Evolutionary conservation across 2,329 filamentous ascomycete genomes (phyloP), one percentile per base, ranked within the genome.

Genomic region (Aspergillus ibericus): DNA sequence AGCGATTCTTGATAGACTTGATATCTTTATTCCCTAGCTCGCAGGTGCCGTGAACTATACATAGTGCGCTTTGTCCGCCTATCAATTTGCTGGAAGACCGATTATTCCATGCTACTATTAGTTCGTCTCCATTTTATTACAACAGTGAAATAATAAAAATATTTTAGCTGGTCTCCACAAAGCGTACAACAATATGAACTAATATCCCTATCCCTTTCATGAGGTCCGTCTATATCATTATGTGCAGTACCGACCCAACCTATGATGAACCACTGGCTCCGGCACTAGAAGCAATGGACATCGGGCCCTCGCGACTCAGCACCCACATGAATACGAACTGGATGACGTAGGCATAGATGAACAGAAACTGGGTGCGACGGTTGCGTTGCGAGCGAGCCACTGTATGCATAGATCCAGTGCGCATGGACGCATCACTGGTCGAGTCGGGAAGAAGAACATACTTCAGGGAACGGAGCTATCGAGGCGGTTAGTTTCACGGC

Each of bases 311-410:
- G 22, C 83, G 78, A 63, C 78, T 89, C 62, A 91, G 76, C 70
- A 87, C 82, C 88, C 93, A 95, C 93, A 98, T 99, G 76, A 98
- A 96, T 56, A 93, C 80, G 66, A 98, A 85, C 79, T 99, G 95
- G 57, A 98, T 88, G 56, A 96, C 82, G 76, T 98, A 99, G 46
- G 93, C 93, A 78, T 99, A 97, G 66, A 93, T 83, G 76, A 96
- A 96, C 65, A 97, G 82, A 71, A 96, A 96, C 76, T 96, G 92
- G 1, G 92, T 96, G 63, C 93, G 83, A 73, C 92, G 87, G 76
- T 90, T 95, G 71, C 90, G 88, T 79, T 96, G 95, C 38, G 90
- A 88, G 62, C 93, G 86, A 27, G 91, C 91, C 60, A 96, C 90
- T 2, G 86, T 87, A 66, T 88, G 86, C 66, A 87, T 85, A 1